phyloP scores from a whole-genome alignment of 306 rosid genomes.

The Psophocarpus tetragonolobus region DNA sequence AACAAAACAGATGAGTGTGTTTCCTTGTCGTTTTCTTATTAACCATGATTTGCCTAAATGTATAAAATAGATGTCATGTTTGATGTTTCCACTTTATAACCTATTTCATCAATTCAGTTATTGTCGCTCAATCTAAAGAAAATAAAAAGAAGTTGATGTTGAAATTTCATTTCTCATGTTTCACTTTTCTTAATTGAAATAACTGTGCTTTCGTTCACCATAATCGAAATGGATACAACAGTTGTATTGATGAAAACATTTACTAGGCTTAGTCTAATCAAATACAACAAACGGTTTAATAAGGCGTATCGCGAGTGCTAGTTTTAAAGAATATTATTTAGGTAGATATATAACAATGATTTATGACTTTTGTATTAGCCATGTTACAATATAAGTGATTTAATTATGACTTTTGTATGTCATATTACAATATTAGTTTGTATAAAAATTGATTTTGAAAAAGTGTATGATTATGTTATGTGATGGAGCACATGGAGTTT shows the following conservation, averaged over 20 bases:
- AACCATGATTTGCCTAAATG: neutral
- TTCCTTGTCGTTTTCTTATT: conserved; percentile 1
- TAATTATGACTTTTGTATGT: too few species aligned
- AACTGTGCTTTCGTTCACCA: neutral
- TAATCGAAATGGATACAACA: neutral
- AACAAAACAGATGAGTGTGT: too few species aligned
- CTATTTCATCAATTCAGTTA: neutral
- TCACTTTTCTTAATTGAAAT: neutral
- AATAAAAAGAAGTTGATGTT: neutral
- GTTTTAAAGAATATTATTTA: neutral
- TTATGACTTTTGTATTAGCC: neutral
- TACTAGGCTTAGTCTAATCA: neutral
- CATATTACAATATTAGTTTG: too few species aligned
- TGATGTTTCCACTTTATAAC: neutral
- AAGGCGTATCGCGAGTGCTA: too few species aligned
- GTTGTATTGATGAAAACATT: neutral
- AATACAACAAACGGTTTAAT: neutral
- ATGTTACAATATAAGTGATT: too few species aligned
- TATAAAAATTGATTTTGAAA: too few species aligned
- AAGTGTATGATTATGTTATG: too few species aligned
- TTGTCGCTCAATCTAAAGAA: neutral
- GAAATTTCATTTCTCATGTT: neutral
- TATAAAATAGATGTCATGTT: neutral
- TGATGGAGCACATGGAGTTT: too few species aligned
- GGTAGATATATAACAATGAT: neutral